Base-by-base conservation (phyloP, 257 asterid species). In the Coffea eugenioides region DNA sequence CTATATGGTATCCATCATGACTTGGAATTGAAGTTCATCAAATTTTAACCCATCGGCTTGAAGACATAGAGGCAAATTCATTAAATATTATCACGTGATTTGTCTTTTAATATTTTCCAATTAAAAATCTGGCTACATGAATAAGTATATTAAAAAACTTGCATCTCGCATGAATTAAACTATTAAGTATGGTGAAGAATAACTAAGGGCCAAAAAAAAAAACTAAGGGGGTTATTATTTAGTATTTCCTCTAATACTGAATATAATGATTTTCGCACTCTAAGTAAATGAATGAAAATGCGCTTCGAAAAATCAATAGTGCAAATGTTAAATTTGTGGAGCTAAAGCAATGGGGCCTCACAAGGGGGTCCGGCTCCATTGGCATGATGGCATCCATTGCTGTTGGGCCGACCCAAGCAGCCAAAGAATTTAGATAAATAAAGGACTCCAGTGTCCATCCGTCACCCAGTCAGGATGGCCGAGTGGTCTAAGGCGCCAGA, bases 401-500 rank as follows among this genome's bases (percentile, higher is more conserved):
- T 39, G 43, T 3, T 39, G 43, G 43, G 43, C 43, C 3, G 43
- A 4, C 43, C 43, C 43, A 4, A 31, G 34, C 1, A 0, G 34
- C 1, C 34, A 31, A 31, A 31, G 1, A 31, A 0, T 31, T 31
- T 31, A 31, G 1, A 0, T 31, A 31, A 31, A 31, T 31, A 31
- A 31, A 31, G 34, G 34, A 31, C 34, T 31, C 1, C 34, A 31
- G 34, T 31, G 34, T 31, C 34, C 34, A 31, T 31, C 1, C 34
- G 1, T 31, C 34, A 31, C 34, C 96, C 87, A 2, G 97, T 93
- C 95, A 90, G 95, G 95, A 90, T 93, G 97, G 94, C 91, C 94
- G 94, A 90, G 97, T 93, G 97, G 96, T 91, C 96, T 89, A 92
- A 92, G 94, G 97, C 93, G 96, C 93, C 94, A 90, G 97, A 93